These are phyloP conservation scores for Saccharomycopsis babjevae DNA, from an alignment of 805 yeast species.

Conservation along the genomic window DNA sequence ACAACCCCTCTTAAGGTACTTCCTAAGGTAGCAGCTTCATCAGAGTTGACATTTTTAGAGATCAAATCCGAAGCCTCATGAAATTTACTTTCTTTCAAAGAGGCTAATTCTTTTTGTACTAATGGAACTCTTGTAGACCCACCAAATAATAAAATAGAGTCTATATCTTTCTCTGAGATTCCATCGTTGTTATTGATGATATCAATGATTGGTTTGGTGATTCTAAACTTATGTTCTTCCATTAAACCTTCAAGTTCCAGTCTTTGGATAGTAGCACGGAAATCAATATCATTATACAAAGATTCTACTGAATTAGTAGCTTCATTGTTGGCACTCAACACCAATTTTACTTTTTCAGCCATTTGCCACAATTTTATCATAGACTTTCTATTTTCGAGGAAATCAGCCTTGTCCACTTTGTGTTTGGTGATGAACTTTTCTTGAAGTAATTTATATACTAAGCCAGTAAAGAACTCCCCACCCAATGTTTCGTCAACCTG, in stretches of 20 bases:
- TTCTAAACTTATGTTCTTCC: conserved; percentile 34
- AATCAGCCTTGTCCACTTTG: conserved; percentile 28
- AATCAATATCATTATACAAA: conserved; percentile 62
- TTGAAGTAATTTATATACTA: conserved; percentile 50
- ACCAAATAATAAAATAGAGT: conserved; percentile 73
- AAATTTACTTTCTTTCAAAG: conserved; percentile 27
- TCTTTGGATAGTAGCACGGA: conserved; percentile 56
- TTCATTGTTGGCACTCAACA: conserved; percentile 81
- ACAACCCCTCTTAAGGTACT: conserved; percentile 76
- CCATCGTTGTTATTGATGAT: conserved; percentile 34
- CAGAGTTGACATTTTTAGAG: conserved; percentile 85
- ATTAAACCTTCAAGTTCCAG: conserved; percentile 64
- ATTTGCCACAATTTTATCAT: conserved; percentile 63
- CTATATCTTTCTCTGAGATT: conserved; percentile 30
- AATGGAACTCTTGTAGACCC: conserved; percentile 89
- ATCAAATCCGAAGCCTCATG: conserved; percentile 43
- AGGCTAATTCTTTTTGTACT: conserved; percentile 52
- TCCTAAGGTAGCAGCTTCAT: conserved; percentile 89
- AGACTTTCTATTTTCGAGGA: conserved; percentile 43
- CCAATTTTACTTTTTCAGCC: conserved; percentile 80
- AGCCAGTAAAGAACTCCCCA: conserved; percentile 63
- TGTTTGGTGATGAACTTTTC: conserved; percentile 45
- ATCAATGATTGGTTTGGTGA: conserved; percentile 43
- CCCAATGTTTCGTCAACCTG: conserved; percentile 62
- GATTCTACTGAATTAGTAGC: conserved; percentile 71